Evolutionary conservation across 2,329 filamentous ascomycete genomes (phyloP).

Genomic region (Colletotrichum lindemuthianum): DNA sequence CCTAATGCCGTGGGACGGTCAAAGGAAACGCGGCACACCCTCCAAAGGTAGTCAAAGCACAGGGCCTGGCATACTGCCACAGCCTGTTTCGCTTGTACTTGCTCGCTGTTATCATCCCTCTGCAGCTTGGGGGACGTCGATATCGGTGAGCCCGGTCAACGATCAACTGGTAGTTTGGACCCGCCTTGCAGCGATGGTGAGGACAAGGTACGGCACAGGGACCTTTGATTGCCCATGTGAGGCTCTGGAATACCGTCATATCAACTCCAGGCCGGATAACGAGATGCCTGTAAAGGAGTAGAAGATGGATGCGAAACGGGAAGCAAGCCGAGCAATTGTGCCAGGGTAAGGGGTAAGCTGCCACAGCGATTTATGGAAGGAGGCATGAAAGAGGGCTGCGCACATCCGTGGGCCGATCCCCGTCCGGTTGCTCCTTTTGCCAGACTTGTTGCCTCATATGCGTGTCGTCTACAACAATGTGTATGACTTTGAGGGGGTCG

Average conservation of each 20-base stretch:
- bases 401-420: slow-evolving; percentile 5
- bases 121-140: neutral
- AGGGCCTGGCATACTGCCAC: too few species aligned
- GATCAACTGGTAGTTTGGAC: neutral
- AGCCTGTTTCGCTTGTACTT: too few species aligned
- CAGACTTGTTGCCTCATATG: slow-evolving; percentile 19
- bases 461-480: slow-evolving; percentile 13
- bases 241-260: too few species aligned
- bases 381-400: slow-evolving; percentile 30
- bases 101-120: too few species aligned
- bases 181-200: too few species aligned
- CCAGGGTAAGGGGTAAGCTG: slow-evolving; percentile 3
- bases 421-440: slow-evolving; percentile 28
- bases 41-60: too few species aligned
- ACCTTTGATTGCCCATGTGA: too few species aligned
- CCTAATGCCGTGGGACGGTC: too few species aligned
- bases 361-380: slow-evolving; percentile 27
- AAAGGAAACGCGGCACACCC: too few species aligned
- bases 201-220: too few species aligned
- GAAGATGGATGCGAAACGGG: slow-evolving; percentile 7
- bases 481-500: slow-evolving; percentile 13
- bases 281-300: neutral
- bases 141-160: slow-evolving; percentile 24
- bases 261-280: too few species aligned
- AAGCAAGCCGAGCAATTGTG: slow-evolving; percentile 21